These are phyloP conservation scores for Phlebiopsis flavidoalba DNA, from an alignment of 768 basidiomycete genomes.

Conservation along the genomic window DNA sequence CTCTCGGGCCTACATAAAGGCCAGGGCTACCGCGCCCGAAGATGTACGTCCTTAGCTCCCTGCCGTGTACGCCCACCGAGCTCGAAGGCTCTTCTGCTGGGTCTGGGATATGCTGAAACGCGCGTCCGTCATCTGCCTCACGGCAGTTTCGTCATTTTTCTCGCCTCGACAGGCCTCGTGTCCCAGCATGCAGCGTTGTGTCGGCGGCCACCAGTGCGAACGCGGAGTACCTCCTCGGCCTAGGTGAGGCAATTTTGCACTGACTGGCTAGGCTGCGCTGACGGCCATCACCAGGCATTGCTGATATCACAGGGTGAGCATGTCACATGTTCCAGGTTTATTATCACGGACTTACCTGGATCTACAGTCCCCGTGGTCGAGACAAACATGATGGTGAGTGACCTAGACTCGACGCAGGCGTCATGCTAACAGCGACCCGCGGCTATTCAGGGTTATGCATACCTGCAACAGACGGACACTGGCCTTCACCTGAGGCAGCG, in stretches of 20 bases:
- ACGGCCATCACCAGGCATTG: constrained; percentile 43
- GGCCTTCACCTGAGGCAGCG: constrained; percentile 79
- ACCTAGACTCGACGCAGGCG: neutral
- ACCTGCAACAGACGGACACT: constrained; percentile 57
- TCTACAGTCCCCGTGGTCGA: constrained; percentile 63
- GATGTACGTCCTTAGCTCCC: constrained; percentile 10
- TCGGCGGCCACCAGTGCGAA: neutral
- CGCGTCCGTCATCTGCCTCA: constrained; percentile 2
- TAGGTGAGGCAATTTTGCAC: constrained; percentile 4
- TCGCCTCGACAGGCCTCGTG: constrained; percentile 7
- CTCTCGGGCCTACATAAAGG: neutral
- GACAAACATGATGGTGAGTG: constrained; percentile 74
- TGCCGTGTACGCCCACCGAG: constrained; percentile 1
- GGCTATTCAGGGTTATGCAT: constrained; percentile 57
- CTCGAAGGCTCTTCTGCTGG: neutral
- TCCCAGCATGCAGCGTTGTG: neutral
- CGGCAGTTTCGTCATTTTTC: no score
- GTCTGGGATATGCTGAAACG: constrained; percentile 4
- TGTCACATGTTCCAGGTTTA: neutral
- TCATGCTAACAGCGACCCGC: neutral
- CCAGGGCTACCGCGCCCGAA: neutral
- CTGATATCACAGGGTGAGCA: constrained; percentile 67
- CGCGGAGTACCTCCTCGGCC: constrained; percentile 13
- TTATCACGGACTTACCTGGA: constrained; percentile 7
- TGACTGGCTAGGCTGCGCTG: neutral